These are phyloP conservation scores for Camelina hispida DNA, from an alignment of 345 rosid species.

Conservation along the genomic window DNA sequence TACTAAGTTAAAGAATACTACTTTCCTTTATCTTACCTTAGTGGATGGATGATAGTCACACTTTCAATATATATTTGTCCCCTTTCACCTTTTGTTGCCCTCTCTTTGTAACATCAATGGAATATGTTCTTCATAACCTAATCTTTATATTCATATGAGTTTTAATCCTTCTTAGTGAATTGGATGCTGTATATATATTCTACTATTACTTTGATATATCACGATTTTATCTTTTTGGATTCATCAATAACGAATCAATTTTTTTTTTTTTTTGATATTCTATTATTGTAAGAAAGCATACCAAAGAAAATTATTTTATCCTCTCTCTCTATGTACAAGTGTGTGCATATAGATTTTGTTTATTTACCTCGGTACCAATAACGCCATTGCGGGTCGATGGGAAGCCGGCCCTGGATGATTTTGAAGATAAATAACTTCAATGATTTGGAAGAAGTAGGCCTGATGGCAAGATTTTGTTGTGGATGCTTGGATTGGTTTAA, in stretches of 20 bases:
- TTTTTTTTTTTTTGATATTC: background rate
- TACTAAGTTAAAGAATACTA: slow-evolving; percentile 29
- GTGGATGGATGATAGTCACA: slow-evolving; percentile 34
- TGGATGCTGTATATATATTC: slow-evolving; percentile 18
- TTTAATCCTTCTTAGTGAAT: slow-evolving; percentile 12
- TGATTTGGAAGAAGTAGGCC: too few relatives aligned
- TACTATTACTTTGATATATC: slow-evolving; percentile 1
- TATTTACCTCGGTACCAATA: background rate
- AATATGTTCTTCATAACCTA: slow-evolving; percentile 33
- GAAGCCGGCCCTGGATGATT: too few relatives aligned
- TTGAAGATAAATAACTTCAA: too few relatives aligned
- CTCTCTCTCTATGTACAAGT: background rate
- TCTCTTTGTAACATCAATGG: slow-evolving; percentile 40
- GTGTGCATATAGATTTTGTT: background rate
- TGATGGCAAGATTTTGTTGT: too few relatives aligned
- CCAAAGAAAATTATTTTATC: background rate
- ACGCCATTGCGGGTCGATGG: background rate
- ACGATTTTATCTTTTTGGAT: background rate
- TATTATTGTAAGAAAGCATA: background rate
- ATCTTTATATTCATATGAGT: background rate
- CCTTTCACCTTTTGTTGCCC: slow-evolving; percentile 19
- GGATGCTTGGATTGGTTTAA: too few relatives aligned
- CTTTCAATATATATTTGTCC: background rate
- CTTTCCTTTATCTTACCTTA: slow-evolving; percentile 29
- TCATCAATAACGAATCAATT: background rate